Base-by-base conservation (phyloP, 176 grass and related monocot species). In the Musa itinerans region DNA sequence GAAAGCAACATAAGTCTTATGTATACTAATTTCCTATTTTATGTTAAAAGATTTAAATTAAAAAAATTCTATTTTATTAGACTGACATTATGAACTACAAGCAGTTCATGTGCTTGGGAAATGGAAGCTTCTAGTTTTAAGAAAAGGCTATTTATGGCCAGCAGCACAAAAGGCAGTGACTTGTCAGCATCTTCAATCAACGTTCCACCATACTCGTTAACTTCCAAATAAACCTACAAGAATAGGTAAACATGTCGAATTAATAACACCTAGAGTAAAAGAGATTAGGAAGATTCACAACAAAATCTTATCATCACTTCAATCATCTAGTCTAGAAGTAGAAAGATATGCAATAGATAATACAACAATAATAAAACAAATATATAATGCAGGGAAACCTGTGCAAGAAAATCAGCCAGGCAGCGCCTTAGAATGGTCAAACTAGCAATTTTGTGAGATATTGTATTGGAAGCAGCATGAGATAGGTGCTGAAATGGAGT, bases 141-240 rank as follows among this genome's bases (percentile, higher is more conserved):
- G 71, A 91, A 96, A 67, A 84, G 52, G 49, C 63, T 80, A 64
- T 96, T 86, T 63, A 96, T 78, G 78, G 88, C 22, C 67, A 81
- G 48, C 61, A 91, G 85, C 53, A 88, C 54, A 68, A 81, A 83
- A 80, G 57, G 55, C 14, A 91, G 74, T 0, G 88, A 96, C 79
- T 96, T 89, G 27, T 89, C 88, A 64, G 86, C 90, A 77, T 77
- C 87, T 75, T 88, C 86, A 85, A 81, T 91, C 82, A 96, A 85
- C 49, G 73, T 81, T 75, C 83, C 88, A 78, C 57, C 83, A 76
- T 43, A 66, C 76, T 81, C 85, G 76, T 86, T 81, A 83, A 91
- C 81, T 82, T 91, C 88, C 71, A 83, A 85, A 81, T 96, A 88
- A 75, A 96, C 65, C 92, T 96, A 73, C 9, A 80, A 54, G 50